These are phyloP conservation scores for Auricularia sp. DNA, from an alignment of 768 basidiomycete species.

Conservation along the genomic window DNA sequence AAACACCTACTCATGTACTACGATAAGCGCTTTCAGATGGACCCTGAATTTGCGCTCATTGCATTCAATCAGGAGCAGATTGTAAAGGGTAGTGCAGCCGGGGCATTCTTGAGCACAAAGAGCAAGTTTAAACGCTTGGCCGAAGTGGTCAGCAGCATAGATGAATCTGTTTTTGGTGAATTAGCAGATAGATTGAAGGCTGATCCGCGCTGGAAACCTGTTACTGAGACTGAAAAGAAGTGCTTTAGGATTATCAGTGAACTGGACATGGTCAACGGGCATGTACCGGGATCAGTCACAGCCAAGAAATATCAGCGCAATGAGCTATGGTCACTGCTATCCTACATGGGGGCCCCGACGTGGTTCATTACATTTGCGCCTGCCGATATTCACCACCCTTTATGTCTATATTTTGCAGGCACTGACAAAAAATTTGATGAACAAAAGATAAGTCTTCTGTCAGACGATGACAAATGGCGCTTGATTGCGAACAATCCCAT, in stretches of 20 bases:
- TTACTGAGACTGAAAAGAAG: not conserved
- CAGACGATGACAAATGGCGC: conserved; percentile 2
- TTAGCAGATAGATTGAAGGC: not conserved
- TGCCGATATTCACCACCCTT: conserved; percentile 20
- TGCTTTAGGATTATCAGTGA: not conserved
- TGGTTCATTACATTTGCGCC: conserved; percentile 29
- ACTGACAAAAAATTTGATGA: conserved; percentile 14
- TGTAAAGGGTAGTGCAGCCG: not conserved
- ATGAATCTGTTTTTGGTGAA: not conserved
- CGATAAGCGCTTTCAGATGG: not conserved
- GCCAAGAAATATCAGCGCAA: not conserved
- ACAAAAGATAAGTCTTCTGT: not conserved
- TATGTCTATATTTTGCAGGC: conserved; percentile 26
- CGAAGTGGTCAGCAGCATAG: not conserved
- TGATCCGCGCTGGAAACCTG: not conserved
- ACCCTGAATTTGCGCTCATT: not conserved
- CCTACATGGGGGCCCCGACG: not conserved
- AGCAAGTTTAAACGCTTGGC: not conserved
- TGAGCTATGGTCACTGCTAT: not conserved
- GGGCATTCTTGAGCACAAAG: not conserved
- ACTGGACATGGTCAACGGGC: not conserved
- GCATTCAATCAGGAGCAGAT: not conserved
- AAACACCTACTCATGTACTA: not conserved
- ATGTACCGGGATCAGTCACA: not conserved
- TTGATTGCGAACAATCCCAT: not conserved